Percentiles rank a stretch among this genome's conserved stretches.
These are phyloP conservation scores for Neurospora sublineolata DNA, from an alignment of 495 filamentous ascomycete genomes.

Conservation along the genomic window DNA sequence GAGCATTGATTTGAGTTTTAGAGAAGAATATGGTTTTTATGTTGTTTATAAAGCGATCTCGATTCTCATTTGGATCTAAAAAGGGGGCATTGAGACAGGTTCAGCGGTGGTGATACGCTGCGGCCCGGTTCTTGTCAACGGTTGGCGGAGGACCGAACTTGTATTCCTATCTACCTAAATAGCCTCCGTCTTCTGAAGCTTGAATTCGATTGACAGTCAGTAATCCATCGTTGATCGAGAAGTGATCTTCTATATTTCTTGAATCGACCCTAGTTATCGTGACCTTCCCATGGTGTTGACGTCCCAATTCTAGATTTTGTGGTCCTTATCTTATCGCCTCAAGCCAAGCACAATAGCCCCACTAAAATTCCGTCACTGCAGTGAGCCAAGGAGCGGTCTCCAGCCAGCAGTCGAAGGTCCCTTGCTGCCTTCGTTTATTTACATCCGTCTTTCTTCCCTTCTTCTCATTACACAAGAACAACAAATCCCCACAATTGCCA, in stretches of 20 bases:
- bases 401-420: background rate
- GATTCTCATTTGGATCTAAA: conserved; percentile 10
- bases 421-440: background rate
- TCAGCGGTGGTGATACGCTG: background rate
- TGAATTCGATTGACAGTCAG: background rate
- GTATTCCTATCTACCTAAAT: background rate
- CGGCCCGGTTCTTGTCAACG: background rate
- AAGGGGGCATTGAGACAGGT: conserved; percentile 4
- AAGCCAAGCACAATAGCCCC: conserved; percentile 4
- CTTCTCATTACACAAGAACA: background rate
- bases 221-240: background rate
- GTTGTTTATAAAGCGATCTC: conserved; percentile 10
- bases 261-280: background rate
- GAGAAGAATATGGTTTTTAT: conserved; percentile 4
- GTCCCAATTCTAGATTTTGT: background rate
- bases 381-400: background rate
- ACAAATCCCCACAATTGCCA: conserved; percentile 2
- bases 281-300: background rate
- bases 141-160: background rate
- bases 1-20: conserved; percentile 10
- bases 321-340: background rate
- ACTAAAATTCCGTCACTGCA: conserved; percentile 14
- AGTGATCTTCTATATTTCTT: background rate
- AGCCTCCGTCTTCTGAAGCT: background rate
- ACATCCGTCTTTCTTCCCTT: background rate